Base-by-base conservation (phyloP, 2,329 filamentous ascomycete genomes). In the Claviceps pazoutovae region DNA sequence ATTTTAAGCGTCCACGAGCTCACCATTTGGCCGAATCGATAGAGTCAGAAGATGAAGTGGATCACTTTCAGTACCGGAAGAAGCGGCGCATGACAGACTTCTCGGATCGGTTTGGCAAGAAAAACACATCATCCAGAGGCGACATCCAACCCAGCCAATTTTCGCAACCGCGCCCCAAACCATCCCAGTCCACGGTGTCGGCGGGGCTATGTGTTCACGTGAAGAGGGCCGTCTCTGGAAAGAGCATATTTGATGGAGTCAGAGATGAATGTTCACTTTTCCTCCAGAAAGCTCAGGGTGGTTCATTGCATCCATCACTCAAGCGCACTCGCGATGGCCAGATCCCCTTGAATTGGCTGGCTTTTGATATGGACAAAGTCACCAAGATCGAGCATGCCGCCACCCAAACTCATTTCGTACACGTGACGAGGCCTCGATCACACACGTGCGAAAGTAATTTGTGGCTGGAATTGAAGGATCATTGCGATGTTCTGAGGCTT, bases 21-120 rank as follows among this genome's bases (percentile, higher is more conserved):
- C 36, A 41, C 9, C 46, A 46, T 30, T 39, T n/a, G 14, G 42
- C 38, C 11, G 56, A 60, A 23, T 46, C 54, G 2, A 55, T 57
- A 17, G 55, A 61, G 1, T 64, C 60, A 1, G 64, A 64, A 30
- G 66, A 68, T 48, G 64, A 68, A 53, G 56, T 68, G 13, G 56
- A 50, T 30, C 50, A 30, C 47, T 16, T 16, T n/a, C 9, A 34
- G 16, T 17, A 45, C 34, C 13, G 57, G 57, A 34, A 56, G 49
- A 17, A 56, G 51, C 44, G 58, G 16, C n/a, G 57, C 23, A 46
- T 34, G 30, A 34, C 45, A 39, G 58, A 57, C 26, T 53, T 57
- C 17, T 49, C 47, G 4, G 34, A 59, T 8, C 19, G 23, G 38
- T 9, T 11, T 38, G 51, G 6, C 36, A 34, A 11, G 16, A 53